Evolutionary conservation across 345 rosid genomes (phyloP).

Genomic region (Bretschneidera sinensis): DNA sequence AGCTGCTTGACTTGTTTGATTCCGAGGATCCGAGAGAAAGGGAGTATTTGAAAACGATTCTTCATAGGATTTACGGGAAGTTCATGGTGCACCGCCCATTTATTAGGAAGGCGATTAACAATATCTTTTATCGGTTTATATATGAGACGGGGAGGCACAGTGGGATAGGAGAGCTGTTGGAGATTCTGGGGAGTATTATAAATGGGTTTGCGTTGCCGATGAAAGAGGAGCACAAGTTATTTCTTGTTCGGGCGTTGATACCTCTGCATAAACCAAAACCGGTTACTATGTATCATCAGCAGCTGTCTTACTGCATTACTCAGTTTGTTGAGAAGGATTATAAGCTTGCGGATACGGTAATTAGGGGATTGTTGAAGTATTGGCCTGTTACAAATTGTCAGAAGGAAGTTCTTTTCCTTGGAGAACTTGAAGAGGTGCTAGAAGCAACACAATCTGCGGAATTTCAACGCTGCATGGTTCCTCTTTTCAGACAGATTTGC

Average conservation of each 20-base stretch:
- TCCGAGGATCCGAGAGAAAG: conserved; percentile 83
- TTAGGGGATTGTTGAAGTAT: conserved; percentile 76
- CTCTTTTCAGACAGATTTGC: conserved; percentile 74
- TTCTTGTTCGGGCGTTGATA: conserved; percentile 83
- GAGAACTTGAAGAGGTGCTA: conserved; percentile 90
- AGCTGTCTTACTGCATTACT: conserved; percentile 70
- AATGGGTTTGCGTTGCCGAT: conserved; percentile 94
- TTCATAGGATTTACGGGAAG: conserved; percentile 88
- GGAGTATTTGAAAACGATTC: conserved; percentile 77
- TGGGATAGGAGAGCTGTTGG: conserved; percentile 78
- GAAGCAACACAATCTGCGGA: conserved; percentile 83
- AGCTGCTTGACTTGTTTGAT: conserved; percentile 75
- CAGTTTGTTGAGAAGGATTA: conserved; percentile 96
- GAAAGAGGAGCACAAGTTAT: conserved; percentile 91
- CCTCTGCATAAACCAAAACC: conserved; percentile 89
- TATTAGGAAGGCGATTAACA: conserved; percentile 72
- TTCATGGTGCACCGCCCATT: conserved; percentile 90
- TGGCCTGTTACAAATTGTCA: conserved; percentile 89
- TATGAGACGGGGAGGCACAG: conserved; percentile 86
- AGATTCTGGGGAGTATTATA: conserved; percentile 84
- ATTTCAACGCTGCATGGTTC: conserved; percentile 82
- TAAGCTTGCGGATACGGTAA: conserved; percentile 78
- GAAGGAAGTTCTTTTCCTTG: conserved; percentile 86
- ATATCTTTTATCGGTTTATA: conserved; percentile 77
- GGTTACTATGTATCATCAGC: conserved; percentile 65